Base-by-base conservation (phyloP, 257 asterid genomes). In the Lantana camara region DNA sequence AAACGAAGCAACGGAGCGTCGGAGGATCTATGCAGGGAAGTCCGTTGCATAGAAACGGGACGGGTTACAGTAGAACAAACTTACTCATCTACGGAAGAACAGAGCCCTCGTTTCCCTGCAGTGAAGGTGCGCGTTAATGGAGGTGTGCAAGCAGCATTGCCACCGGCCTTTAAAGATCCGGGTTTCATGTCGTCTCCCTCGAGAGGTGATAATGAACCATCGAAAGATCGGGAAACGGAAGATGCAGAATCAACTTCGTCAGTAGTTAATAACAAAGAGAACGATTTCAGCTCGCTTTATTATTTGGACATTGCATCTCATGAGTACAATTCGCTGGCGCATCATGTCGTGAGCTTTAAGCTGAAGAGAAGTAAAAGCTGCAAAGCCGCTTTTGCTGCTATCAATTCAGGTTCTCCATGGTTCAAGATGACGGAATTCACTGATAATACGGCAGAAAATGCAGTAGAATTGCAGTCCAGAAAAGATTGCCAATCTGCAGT, bases 21-120 rank as follows among this genome's bases (percentile, higher is more conserved):
- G 29, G 90, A 88, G 67, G 90, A 91, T 57, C 50, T 70, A 29
- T 84, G 86, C 79, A 82, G 77, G 77, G 95, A 79, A 67, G 86
- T 80, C 68, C 83, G 75, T 64, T 87, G 95, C 75, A 64, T 79
- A 5, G 95, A 90, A 64, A 50, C 67, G 16, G 84, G 44, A 48
- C 67, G 45, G 12, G 57, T 69, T n/a, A 27, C 58, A 51, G n/a
- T n/a, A n/a, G 77, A 68, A 42, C 13, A 75, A 24, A 52, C 57
- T 19, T 35, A 15, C 69, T 63, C 64, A 10, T 72, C 55, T 49
- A 66, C 73, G 4, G 76, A 73, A 64, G 58, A 61, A 2, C 64
- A 73, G 32, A 29, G 40, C 7, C 4, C 27, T 48, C 68, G 50
- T 19, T 65, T 37, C 41, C 68, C 77, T 45, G 71, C 60, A 19